Conservation (phyloP, 2,329 filamentous ascomycete species). For the Macrophomina tecta region DNA sequence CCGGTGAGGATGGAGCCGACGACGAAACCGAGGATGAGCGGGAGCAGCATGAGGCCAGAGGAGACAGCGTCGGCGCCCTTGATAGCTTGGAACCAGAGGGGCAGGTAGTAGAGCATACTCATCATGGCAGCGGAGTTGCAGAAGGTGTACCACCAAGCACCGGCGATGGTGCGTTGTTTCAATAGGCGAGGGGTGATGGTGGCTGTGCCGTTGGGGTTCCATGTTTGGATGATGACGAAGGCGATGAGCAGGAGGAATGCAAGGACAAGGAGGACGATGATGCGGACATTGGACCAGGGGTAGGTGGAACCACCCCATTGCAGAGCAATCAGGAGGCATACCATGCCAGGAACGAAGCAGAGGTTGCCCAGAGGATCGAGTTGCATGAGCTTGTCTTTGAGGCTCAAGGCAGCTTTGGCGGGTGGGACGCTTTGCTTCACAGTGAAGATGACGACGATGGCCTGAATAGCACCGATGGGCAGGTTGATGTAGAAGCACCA, state of each 20-base stretch:
- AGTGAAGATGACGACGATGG: conserved; percentile 49
- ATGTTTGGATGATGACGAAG: conserved; percentile 51
- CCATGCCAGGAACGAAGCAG: conserved; percentile 53
- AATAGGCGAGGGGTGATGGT: conserved; percentile 46
- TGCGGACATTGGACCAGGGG: conserved; percentile 50
- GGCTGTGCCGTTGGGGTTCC: conserved; percentile 45
- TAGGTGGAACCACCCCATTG: conserved; percentile 59
- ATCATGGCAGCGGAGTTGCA: conserved; percentile 39
- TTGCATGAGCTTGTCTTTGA: conserved; percentile 40
- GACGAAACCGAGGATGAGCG: conserved; percentile 53
- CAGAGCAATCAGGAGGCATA: conserved; percentile 57
- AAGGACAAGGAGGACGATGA: conserved; percentile 55
- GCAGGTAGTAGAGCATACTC: conserved; percentile 51
- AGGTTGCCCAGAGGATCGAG: conserved; percentile 54
- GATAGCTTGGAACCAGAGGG: conserved; percentile 59
- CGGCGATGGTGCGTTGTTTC: conserved; percentile 52
- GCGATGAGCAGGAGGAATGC: conserved; percentile 48
- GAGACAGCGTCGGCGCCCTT: conserved; percentile 53
- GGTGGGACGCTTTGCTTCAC: conserved; percentile 35
- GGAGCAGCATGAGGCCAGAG: conserved; percentile 54
- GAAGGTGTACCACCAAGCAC: conserved; percentile 49
- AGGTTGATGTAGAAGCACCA: conserved; percentile 63
- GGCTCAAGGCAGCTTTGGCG: conserved; percentile 37
- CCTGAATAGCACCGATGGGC: conserved; percentile 55
- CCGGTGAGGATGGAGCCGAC: conserved; percentile 30